Evolutionary conservation across 306 rosid genomes (phyloP).

Genomic region (Biancaea sappan): DNA sequence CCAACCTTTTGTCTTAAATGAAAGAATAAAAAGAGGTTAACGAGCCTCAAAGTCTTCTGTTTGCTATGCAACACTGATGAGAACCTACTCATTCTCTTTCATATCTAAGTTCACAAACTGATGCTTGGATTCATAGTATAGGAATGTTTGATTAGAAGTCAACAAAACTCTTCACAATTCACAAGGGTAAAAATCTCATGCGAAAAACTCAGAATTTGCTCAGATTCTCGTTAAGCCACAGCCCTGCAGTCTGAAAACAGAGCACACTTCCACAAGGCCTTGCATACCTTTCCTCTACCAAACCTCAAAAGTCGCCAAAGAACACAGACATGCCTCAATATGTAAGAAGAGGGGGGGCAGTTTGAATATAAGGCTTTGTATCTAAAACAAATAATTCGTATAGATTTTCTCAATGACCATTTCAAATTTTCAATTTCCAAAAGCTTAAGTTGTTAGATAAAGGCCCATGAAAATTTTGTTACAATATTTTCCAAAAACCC

Average conservation of each 20-base stretch:
- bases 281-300: neutral
- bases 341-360: neutral
- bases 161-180: neutral
- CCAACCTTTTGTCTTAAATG: neutral
- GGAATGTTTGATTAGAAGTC: neutral
- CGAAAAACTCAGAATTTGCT: neutral
- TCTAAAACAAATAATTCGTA: no score
- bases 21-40: neutral
- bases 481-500: no score
- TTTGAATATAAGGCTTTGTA: neutral
- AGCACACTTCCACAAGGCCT: neutral
- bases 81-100: neutral
- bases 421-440: no score
- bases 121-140: neutral
- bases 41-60: neutral
- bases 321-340: neutral
- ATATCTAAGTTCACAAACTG: neutral
- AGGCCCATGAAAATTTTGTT: no score
- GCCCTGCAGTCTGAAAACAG: neutral
- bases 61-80: neutral
- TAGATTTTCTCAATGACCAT: neutral
- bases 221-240: neutral
- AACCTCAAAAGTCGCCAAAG: neutral
- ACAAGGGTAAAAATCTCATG: neutral
- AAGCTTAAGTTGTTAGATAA: no score